Conservation (phyloP, 23 red algal species). For the Pyropia haitanensis region DNA sequence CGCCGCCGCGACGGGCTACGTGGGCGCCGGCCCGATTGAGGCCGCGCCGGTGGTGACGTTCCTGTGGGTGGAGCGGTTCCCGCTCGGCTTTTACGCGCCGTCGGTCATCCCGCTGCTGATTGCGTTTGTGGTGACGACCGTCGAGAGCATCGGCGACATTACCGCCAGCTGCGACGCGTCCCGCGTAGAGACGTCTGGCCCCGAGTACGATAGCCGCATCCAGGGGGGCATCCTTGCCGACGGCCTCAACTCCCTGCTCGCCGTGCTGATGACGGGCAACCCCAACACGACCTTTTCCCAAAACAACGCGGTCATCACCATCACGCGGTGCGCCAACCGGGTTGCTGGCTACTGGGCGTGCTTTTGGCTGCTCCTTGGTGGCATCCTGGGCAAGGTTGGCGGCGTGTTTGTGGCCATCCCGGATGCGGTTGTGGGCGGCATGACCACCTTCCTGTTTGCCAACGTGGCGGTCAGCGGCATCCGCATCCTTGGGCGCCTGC, state of each 20-base stretch:
- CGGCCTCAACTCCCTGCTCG: constrained; percentile 53
- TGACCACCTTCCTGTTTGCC: constrained; percentile 77
- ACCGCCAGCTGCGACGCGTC: constrained; percentile 57
- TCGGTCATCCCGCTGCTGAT: constrained; percentile 58
- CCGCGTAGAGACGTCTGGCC: constrained; percentile 31
- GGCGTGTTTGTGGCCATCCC: constrained; percentile 66
- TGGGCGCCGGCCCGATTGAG: constrained; percentile 11
- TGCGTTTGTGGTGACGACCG: constrained; percentile 34
- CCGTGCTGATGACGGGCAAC: constrained; percentile 39
- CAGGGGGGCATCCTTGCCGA: constrained; percentile 64
- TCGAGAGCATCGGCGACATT: constrained; percentile 57
- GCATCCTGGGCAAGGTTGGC: constrained; percentile 55
- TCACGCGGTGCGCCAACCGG: constrained; percentile 52
- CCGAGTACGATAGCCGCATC: constrained; percentile 29
- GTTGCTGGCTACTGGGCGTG: constrained; percentile 34
- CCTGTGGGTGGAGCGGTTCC: constrained; percentile 49
- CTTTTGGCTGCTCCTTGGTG: constrained; percentile 38
- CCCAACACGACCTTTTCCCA: constrained; percentile 72
- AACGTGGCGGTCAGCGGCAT: constrained; percentile 60
- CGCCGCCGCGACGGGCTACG: constrained; percentile 28
- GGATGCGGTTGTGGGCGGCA: constrained; percentile 59
- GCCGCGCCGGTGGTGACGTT: constrained; percentile 32
- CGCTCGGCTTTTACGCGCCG: constrained; percentile 49
- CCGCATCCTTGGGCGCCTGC: constrained; percentile 35
- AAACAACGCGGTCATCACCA: constrained; percentile 72